A percentile compares a stretch with the other conserved stretches of the same genome.
Evolutionary conservation across 1,139 yeast genomes (phyloP).

Genomic region (Scheffersomyces lignicola): DNA sequence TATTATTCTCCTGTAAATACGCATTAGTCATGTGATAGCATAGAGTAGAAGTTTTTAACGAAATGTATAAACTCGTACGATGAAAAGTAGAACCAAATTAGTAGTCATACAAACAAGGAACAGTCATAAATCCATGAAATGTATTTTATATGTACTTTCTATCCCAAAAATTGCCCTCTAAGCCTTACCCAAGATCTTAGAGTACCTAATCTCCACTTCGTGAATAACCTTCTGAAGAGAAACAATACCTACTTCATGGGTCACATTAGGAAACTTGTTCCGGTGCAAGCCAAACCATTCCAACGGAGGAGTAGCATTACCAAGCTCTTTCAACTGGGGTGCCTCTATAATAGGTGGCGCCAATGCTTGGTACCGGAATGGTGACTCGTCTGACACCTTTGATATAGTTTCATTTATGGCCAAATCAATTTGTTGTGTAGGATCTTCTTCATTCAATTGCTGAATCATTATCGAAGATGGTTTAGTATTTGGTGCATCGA

Average conservation of each 20-base stretch:
- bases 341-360: slow-evolving; percentile 82
- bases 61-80: too few relatives aligned
- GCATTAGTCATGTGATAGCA: too few relatives aligned
- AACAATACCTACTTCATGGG: slow-evolving; percentile 77
- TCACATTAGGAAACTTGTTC: slow-evolving; percentile 76
- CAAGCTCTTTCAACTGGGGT: slow-evolving; percentile 86
- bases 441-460: slow-evolving; percentile 24
- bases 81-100: too few relatives aligned
- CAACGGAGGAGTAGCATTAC: slow-evolving; percentile 95
- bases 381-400: slow-evolving; percentile 61
- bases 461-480: slow-evolving; percentile 14
- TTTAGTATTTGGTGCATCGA: slow-evolving; percentile 11
- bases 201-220: slow-evolving; percentile 55
- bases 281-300: slow-evolving; percentile 98
- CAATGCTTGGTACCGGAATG: slow-evolving; percentile 62
- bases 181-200: slow-evolving; percentile 45
- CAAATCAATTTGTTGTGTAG: slow-evolving; percentile 39
- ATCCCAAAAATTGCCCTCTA: slow-evolving; percentile 17
- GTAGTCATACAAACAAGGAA: too few relatives aligned
- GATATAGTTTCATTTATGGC: slow-evolving; percentile 59
- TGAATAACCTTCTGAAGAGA: slow-evolving; percentile 71
- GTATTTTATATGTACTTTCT: too few relatives aligned
- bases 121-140: too few relatives aligned
- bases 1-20: background rate
- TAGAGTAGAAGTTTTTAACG: too few relatives aligned